Conservation (phyloP, 306 rosid genomes). For the Medicago arabica region DNA sequence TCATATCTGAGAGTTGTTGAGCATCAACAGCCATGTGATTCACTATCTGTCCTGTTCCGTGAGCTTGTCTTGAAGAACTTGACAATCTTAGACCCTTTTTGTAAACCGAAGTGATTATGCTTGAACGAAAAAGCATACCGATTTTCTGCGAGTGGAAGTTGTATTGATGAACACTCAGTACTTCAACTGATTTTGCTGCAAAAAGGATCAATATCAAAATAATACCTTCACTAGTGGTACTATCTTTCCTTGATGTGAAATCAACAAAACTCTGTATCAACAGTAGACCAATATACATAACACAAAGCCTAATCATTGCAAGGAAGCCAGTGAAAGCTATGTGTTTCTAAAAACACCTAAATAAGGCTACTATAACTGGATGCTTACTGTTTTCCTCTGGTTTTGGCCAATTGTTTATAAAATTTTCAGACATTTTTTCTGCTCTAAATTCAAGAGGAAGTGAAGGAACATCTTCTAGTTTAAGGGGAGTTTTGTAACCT, state of each 20-base stretch:
- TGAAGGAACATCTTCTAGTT: slow-evolving; percentile 50
- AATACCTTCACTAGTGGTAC: slow-evolving; percentile 66
- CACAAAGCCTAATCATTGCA: slow-evolving; percentile 60
- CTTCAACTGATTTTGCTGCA: slow-evolving; percentile 68
- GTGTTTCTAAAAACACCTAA: slow-evolving; percentile 76
- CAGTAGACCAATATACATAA: slow-evolving; percentile 73
- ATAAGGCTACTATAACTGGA: slow-evolving; percentile 66
- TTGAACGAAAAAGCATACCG: slow-evolving; percentile 78
- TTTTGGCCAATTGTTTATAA: slow-evolving; percentile 75
- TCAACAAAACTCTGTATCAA: slow-evolving; percentile 73
- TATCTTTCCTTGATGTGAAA: slow-evolving; percentile 63
- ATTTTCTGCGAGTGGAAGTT: slow-evolving; percentile 76
- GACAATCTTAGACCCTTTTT: slow-evolving; percentile 75
- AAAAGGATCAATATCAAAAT: slow-evolving; percentile 60
- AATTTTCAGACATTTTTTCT: slow-evolving; percentile 59
- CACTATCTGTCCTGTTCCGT: slow-evolving; percentile 86
- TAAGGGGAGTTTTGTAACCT: slow-evolving; percentile 50
- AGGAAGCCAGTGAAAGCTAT: slow-evolving; percentile 72
- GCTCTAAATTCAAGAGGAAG: slow-evolving; percentile 45
- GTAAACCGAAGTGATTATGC: slow-evolving; percentile 71
- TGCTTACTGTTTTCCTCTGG: slow-evolving; percentile 64
- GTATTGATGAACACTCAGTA: slow-evolving; percentile 70
- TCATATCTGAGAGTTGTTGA: slow-evolving; percentile 80
- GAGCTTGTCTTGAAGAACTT: slow-evolving; percentile 73
- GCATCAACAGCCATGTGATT: slow-evolving; percentile 93